Conservation (phyloP, 768 basidiomycete genomes). For the Astraeus odoratus region DNA sequence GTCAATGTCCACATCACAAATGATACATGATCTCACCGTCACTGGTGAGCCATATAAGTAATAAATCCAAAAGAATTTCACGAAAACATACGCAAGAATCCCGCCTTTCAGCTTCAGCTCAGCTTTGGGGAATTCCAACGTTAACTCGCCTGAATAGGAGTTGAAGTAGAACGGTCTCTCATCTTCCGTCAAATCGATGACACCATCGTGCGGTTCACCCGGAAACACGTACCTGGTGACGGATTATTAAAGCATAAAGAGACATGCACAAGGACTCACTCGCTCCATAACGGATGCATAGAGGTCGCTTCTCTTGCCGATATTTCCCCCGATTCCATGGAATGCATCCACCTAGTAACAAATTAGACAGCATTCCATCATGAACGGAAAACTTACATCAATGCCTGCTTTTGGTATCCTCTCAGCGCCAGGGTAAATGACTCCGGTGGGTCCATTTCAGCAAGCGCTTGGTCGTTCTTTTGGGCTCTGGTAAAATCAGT, state of each 20-base stretch:
- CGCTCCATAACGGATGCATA: slow-evolving; percentile 93
- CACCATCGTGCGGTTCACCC: slow-evolving; percentile 43
- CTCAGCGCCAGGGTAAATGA: slow-evolving; percentile 72
- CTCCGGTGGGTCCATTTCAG: slow-evolving; percentile 73
- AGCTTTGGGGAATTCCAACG: slow-evolving; percentile 75
- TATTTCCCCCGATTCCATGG: slow-evolving; percentile 68
- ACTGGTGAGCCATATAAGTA: slow-evolving; percentile 17
- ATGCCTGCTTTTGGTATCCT: slow-evolving; percentile 91
- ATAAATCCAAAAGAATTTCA: neutral
- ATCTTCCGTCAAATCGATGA: slow-evolving; percentile 77
- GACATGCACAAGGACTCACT: slow-evolving; percentile 42
- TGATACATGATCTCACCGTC: slow-evolving; percentile 25
- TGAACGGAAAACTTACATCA: slow-evolving; percentile 42
- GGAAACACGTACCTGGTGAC: slow-evolving; percentile 67
- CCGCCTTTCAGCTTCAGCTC: slow-evolving; percentile 77
- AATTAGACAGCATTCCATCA: neutral
- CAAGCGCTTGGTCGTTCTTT: slow-evolving; percentile 66
- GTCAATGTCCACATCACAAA: neutral
- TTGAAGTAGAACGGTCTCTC: slow-evolving; percentile 85
- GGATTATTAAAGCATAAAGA: neutral
- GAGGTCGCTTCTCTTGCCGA: slow-evolving; percentile 63
- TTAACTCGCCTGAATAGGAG: slow-evolving; percentile 85
- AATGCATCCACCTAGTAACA: slow-evolving; percentile 79
- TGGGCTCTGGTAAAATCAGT: slow-evolving; percentile 57
- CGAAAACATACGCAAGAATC: slow-evolving; percentile 70